Base-by-base conservation (phyloP, 345 rosid species). In the Moricandia moricandioides region DNA sequence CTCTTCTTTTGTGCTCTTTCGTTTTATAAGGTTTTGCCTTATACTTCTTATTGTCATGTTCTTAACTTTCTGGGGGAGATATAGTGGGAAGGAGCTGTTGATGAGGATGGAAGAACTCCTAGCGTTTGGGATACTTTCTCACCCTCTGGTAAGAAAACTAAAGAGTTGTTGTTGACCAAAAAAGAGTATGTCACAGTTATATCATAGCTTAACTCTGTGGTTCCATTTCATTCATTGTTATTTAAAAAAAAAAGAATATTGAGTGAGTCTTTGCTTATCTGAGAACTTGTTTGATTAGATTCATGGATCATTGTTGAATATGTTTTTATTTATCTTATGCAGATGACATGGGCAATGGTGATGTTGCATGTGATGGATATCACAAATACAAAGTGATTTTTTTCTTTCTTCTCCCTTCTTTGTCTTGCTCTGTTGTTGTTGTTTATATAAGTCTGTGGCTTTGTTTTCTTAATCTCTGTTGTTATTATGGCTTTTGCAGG, bases 41-140 rank as follows among this genome's bases (percentile, higher is more conserved):
- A 6, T 29, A 4, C 31, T 29, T 29, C 31, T 29, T 29, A 29
- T 33, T 33, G 37, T 40, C n/a, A 10, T 40, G 47, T 9, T 35
- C 7, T 35, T 11, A 35, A 35, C 40, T 35, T 8, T 35, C 9
- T 8, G 40, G 40, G 40, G 40, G 11, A 35, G 47, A 47, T n/a
- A 16, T 49, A 82, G 92, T 52, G 57, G 57, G 57, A 52, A 56
- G 61, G 96, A 33, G 92, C 92, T 17, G 83, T 79, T 35, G 29
- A 63, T 33, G 80, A 83, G 71, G 93, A 86, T 67, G 93, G 93
- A 40, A 85, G 85, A 67, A 77, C 82, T 47, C 85, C 84, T 1
- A 85, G 91, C 62, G 71, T 90, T 21, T 90, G 89, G 91, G 91
- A 86, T 40, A 77, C 88, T 8, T 83, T 79, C 73, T 58, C 83